These are phyloP conservation scores for Penicillium mononematosum DNA, from an alignment of 495 filamentous ascomycete species.

Conservation along the genomic window DNA sequence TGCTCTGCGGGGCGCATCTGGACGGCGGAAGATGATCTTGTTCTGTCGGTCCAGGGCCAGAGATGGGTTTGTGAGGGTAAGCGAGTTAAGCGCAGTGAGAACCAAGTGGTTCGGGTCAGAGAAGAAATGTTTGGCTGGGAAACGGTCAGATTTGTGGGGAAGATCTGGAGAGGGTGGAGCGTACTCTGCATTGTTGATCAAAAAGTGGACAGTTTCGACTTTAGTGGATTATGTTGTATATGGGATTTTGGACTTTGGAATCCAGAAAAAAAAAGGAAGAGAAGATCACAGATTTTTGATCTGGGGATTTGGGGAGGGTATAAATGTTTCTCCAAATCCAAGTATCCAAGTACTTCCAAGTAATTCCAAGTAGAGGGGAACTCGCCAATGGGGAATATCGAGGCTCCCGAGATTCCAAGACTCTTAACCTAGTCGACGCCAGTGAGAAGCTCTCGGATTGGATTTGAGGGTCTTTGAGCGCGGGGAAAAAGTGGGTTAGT, in stretches of 20 bases:
- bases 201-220: conserved; percentile 12
- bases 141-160: conserved; percentile 14
- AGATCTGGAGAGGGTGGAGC: conserved; percentile 13
- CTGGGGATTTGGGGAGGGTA: background rate
- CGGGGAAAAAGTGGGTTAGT: conserved; percentile 32
- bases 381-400: background rate
- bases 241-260: background rate
- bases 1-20: conserved; percentile 44
- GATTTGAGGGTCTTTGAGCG: conserved; percentile 10
- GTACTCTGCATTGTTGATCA: conserved; percentile 28
- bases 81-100: conserved; percentile 68
- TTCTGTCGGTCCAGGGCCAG: conserved; percentile 74
- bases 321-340: background rate
- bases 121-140: conserved; percentile 82
- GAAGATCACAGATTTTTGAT: background rate
- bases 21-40: conserved; percentile 84
- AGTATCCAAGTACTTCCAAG: background rate
- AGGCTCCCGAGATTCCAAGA: background rate
- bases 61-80: conserved; percentile 83
- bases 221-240: background rate
- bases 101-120: conserved; percentile 81
- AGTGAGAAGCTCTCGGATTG: conserved; percentile 8
- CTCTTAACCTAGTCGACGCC: background rate
- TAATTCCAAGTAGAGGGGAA: background rate
- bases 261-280: background rate